Evolutionary conservation across 208 protist species (phyloP).

Genomic region (Borovskyia barvae): DNA sequence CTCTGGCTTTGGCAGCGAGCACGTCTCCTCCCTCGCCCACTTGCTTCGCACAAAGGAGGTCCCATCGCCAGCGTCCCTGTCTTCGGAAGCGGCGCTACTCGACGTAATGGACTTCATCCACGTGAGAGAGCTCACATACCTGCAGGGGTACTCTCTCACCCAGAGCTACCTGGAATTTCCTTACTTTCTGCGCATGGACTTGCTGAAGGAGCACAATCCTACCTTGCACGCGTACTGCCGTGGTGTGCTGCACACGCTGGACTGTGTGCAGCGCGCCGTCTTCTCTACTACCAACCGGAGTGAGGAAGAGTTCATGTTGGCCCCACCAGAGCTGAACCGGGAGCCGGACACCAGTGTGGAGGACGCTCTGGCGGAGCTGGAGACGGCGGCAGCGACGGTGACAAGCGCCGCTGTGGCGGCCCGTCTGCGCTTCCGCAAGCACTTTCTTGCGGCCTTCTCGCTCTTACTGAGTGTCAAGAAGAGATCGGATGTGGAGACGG

Average conservation of each 20-base stretch:
- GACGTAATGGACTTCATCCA: slow-evolving; percentile 81
- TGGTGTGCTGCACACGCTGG: slow-evolving; percentile 55
- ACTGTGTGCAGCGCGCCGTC: slow-evolving; percentile 55
- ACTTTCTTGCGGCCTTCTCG: slow-evolving; percentile 49
- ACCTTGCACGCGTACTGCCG: slow-evolving; percentile 74
- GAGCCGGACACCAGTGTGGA: slow-evolving; percentile 50
- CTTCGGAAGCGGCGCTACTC: slow-evolving; percentile 38
- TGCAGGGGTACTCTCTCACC: slow-evolving; percentile 66
- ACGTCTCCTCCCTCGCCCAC: slow-evolving; percentile 45
- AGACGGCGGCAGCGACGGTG: slow-evolving; percentile 37
- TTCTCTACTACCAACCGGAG: slow-evolving; percentile 71
- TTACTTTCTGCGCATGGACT: slow-evolving; percentile 67
- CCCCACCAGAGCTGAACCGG: slow-evolving; percentile 54
- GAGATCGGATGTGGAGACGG: slow-evolving; percentile 49
- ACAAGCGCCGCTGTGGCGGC: slow-evolving; percentile 43
- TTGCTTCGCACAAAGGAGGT: slow-evolving; percentile 45
- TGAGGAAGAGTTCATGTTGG: slow-evolving; percentile 82
- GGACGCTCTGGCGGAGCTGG: slow-evolving; percentile 60
- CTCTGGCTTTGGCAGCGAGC: slow-evolving; percentile 59
- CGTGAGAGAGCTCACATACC: slow-evolving; percentile 60
- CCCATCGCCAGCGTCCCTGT: slow-evolving; percentile 43
- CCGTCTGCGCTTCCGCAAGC: slow-evolving; percentile 68
- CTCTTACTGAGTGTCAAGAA: slow-evolving; percentile 48
- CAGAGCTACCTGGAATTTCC: slow-evolving; percentile 74
- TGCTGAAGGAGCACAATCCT: slow-evolving; percentile 59